phyloP scores from a whole-genome alignment of 176 grass and related monocot genomes.

The Oryza meridionalis region DNA sequence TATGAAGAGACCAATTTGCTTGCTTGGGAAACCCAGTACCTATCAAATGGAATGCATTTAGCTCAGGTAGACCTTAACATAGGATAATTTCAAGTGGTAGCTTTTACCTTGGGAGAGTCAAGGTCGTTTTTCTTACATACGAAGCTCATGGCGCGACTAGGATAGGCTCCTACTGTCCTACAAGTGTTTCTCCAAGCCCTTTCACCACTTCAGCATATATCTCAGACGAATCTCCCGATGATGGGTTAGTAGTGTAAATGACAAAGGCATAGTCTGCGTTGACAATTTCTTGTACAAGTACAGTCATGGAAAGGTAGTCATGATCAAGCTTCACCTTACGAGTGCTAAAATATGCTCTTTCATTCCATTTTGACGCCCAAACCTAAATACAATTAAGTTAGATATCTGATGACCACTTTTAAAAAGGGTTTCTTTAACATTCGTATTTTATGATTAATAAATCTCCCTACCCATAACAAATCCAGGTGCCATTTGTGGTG shows the following conservation, averaged over 20 bases:
- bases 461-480: slow-evolving; percentile 13
- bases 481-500: slow-evolving; percentile 5
- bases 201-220: slow-evolving; percentile 98
- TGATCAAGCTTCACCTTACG: slow-evolving; percentile 96
- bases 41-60: slow-evolving; percentile 38
- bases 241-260: slow-evolving; percentile 94
- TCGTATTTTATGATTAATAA: slow-evolving; percentile 11
- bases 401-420: slow-evolving; percentile 18
- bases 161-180: slow-evolving; percentile 91
- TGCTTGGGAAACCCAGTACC: slow-evolving; percentile 93
- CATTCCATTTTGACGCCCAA: slow-evolving; percentile 99
- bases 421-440: slow-evolving; percentile 19
- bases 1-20: slow-evolving; percentile 94
- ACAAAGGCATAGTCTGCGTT: slow-evolving; percentile 99
- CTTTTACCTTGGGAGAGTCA: slow-evolving; percentile 75
- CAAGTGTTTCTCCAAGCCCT: slow-evolving; percentile 93
- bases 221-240: slow-evolving; percentile 86
- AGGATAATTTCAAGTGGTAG: slow-evolving; percentile 24
- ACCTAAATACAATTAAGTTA: slow-evolving; percentile 57
- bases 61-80: slow-evolving; percentile 21
- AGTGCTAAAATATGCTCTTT: slow-evolving; percentile 95
- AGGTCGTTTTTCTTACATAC: slow-evolving; percentile 80
- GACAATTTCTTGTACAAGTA: slow-evolving; percentile 96
- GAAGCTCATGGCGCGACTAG: slow-evolving; percentile 92
- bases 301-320: slow-evolving; percentile 91